Base-by-base conservation (phyloP, 345 rosid genomes). In the Psidium friedrichsthalianum region DNA sequence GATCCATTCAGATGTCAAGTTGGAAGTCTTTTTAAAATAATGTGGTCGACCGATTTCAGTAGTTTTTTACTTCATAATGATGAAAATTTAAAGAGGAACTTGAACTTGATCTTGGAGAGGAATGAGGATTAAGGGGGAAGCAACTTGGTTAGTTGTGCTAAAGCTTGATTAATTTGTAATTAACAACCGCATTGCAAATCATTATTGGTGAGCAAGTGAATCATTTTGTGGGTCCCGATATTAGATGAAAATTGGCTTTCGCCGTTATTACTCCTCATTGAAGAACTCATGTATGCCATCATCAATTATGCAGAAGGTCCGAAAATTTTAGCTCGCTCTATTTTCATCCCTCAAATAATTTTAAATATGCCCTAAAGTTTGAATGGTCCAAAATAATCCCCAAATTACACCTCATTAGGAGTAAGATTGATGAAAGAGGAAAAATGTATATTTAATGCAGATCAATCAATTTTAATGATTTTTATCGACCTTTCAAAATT, bases 271-370 rank as follows among this genome's bases (percentile, higher is more conserved):
- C 14, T 40, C 24, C 24, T 20, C 76, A 3, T 18, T 2, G 24
- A 69, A 69, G 40, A 11, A 36, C 47, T 36, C 47, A 0, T 1
- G 47, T 12, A 69, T 36, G 47, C 11, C 25, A 3, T 6, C 32
- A n/a, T 61, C 40, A 3, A 14, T 27, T 15, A 27, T 29, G 5
- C 6, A 27, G 0, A 61, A 25, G 14, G 40, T 6, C 16, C 32
- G 20, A 10, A 0, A 69, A 64, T 36, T 32, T 4, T 36, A 0
- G 24, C 13, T 4, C 0, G 9, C 10, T 44, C 5, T 64, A 29
- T 64, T 64, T 29, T 36, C 76, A 16, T 5, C 76, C 42, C 0
- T 16, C 3, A 29, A 29, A 64, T 64, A 64, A 59, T 7, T 0
- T 29, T 59, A 0, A n/a, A 1, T 3, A 1, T 32, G 15, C 10